Evolutionary conservation across 257 asterid genomes (phyloP).

Genomic region (Gentiana dahurica): DNA sequence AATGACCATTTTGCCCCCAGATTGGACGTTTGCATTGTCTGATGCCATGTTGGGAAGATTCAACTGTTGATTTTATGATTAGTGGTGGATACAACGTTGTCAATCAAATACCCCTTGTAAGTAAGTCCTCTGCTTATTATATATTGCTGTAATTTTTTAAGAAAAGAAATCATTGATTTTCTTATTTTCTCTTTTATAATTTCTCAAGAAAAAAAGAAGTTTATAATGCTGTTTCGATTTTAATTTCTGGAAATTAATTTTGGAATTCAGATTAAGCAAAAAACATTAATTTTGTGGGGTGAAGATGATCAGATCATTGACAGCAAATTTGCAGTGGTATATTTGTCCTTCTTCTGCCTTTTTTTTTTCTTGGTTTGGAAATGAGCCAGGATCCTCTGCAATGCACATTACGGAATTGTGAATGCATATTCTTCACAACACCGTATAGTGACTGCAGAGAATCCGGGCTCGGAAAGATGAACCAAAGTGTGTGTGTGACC

Average conservation of each 20-base stretch:
- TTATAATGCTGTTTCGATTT: too few species aligned
- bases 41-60: slow-evolving; percentile 95
- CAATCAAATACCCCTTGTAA: slow-evolving; percentile 44
- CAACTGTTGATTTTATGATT: slow-evolving; percentile 78
- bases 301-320: slow-evolving; percentile 82
- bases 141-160: not conserved
- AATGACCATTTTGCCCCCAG: slow-evolving; percentile 21
- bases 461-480: too few species aligned
- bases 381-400: not conserved
- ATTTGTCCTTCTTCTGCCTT: slow-evolving; percentile 12
- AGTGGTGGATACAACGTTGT: slow-evolving; percentile 80
- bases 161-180: not conserved
- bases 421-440: too few species aligned
- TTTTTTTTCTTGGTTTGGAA: not conserved
- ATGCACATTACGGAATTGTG: too few species aligned
- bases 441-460: too few species aligned
- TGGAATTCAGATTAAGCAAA: slow-evolving; percentile 58
- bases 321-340: slow-evolving; percentile 68
- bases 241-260: too few species aligned
- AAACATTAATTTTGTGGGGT: slow-evolving; percentile 90
- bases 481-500: too few species aligned
- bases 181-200: too few species aligned
- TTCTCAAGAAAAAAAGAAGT: too few species aligned
- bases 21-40: slow-evolving; percentile 80
- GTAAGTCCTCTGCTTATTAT: not conserved